Evolutionary conservation across 2,329 filamentous ascomycete genomes (phyloP).

Genomic region (Sporothrix globosa): DNA sequence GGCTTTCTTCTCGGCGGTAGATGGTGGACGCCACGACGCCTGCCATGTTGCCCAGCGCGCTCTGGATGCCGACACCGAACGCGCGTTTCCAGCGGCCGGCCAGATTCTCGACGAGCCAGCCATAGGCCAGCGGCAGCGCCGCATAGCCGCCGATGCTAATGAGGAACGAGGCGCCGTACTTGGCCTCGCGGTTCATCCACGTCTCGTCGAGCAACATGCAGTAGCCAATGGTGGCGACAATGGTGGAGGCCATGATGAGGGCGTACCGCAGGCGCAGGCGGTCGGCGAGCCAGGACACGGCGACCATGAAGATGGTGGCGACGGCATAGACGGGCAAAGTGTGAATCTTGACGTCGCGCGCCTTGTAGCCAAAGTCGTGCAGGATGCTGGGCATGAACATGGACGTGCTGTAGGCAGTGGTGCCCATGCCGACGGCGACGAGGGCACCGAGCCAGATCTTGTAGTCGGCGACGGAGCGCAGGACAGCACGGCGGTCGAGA

Average conservation of each 20-base stretch:
- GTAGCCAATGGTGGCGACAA: constrained; percentile 58
- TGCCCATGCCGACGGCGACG: constrained; percentile 21
- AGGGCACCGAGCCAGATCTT: constrained; percentile 47
- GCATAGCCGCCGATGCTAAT: constrained; percentile 58
- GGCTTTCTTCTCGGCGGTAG: constrained; percentile 50
- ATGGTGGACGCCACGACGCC: constrained; percentile 58
- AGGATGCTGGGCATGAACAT: constrained; percentile 49
- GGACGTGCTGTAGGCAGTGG: constrained; percentile 24
- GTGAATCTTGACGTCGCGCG: constrained; percentile 44
- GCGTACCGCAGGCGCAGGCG: constrained; percentile 24
- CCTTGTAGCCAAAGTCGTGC: constrained; percentile 44
- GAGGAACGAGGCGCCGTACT: constrained; percentile 58
- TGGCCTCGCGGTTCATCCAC: constrained; percentile 53
- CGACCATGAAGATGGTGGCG: constrained; percentile 42
- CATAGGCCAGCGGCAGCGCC: constrained; percentile 55
- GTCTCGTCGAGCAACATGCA: constrained; percentile 56
- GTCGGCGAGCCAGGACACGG: constrained; percentile 23
- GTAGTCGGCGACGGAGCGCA: constrained; percentile 45
- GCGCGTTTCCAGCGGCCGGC: constrained; percentile 61
- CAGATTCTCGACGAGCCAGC: constrained; percentile 62
- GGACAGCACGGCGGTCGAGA: constrained; percentile 40
- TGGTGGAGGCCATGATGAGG: constrained; percentile 54
- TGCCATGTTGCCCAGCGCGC: constrained; percentile 55
- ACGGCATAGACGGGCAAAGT: constrained; percentile 47
- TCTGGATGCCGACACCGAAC: constrained; percentile 56